Conservation (phyloP, 1,284 basidiomycete genomes). For the Macrocystidia cucumis region DNA sequence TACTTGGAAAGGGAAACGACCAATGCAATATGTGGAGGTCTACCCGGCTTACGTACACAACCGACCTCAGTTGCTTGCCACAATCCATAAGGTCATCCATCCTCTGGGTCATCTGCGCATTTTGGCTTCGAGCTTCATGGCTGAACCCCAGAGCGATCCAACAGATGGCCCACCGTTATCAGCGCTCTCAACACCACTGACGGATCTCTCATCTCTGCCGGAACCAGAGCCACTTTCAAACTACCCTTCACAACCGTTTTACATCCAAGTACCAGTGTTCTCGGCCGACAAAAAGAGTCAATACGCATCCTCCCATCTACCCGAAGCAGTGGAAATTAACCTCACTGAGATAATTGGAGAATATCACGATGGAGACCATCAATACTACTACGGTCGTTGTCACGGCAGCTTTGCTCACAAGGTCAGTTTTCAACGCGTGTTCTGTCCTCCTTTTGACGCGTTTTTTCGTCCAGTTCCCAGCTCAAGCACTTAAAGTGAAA, state of each 20-base stretch:
- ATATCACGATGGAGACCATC: conserved; percentile 25
- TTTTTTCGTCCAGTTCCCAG: conserved; percentile 29
- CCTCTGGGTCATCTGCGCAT: too few species aligned
- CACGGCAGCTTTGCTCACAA: conserved; percentile 50
- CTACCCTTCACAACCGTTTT: conserved; percentile 16
- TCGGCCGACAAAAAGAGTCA: conserved; percentile 27
- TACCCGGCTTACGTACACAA: too few species aligned
- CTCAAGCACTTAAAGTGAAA: conserved; percentile 25
- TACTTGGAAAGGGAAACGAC: too few species aligned
- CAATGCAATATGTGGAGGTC: too few species aligned
- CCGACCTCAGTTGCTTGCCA: too few species aligned
- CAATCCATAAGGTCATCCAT: too few species aligned
- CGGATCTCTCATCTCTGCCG: too few species aligned
- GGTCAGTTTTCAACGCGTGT: conserved; percentile 28
- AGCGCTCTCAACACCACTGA: too few species aligned
- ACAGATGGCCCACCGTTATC: too few species aligned
- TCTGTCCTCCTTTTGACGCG: conserved; percentile 15
- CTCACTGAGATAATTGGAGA: conserved; percentile 55
- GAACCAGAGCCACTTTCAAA: conserved; percentile 1
- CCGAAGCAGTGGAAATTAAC: conserved; percentile 22
- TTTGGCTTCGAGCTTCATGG: too few species aligned
- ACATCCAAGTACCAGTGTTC: conserved; percentile 25
- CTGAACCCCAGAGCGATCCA: too few species aligned
- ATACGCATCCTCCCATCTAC: conserved; percentile 23
- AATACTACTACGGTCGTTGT: conserved; percentile 56